These are phyloP conservation scores for Aphanomyces cochlioides DNA, from an alignment of 352 stramenopile genomes.

Conservation along the genomic window DNA sequence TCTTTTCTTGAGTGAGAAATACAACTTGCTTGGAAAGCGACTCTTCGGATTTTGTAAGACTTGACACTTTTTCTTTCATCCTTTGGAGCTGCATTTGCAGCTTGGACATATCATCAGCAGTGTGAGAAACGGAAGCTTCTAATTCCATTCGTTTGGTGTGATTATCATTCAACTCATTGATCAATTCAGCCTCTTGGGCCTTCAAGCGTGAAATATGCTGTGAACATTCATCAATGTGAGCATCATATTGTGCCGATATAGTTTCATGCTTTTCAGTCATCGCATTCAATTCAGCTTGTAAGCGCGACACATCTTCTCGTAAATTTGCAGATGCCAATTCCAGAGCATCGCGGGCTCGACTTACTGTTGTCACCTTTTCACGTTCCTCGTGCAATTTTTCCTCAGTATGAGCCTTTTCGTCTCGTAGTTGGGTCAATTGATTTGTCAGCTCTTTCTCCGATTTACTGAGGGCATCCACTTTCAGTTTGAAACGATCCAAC, in stretches of 20 bases:
- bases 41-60: neutral
- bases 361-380: conserved; percentile 8
- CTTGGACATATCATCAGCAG: neutral
- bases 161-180: neutral
- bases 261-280: neutral
- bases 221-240: neutral
- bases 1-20: conserved; percentile 12
- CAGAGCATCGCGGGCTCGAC: neutral
- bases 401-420: conserved; percentile 17
- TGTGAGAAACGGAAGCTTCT: neutral
- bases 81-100: conserved; percentile 14
- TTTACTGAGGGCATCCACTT: neutral
- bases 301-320: neutral
- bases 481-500: conserved; percentile 19
- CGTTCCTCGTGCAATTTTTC: conserved; percentile 6
- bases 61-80: conserved; percentile 28
- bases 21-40: neutral
- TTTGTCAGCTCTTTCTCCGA: conserved; percentile 11
- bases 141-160: neutral
- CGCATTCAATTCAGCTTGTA: neutral
- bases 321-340: neutral
- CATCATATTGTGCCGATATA: neutral
- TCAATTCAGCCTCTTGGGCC: neutral
- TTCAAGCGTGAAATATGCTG: neutral
- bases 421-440: neutral